Base-by-base conservation (phyloP, 2,329 filamentous ascomycete species). In the Cephalotrichum gorgonifer region DNA sequence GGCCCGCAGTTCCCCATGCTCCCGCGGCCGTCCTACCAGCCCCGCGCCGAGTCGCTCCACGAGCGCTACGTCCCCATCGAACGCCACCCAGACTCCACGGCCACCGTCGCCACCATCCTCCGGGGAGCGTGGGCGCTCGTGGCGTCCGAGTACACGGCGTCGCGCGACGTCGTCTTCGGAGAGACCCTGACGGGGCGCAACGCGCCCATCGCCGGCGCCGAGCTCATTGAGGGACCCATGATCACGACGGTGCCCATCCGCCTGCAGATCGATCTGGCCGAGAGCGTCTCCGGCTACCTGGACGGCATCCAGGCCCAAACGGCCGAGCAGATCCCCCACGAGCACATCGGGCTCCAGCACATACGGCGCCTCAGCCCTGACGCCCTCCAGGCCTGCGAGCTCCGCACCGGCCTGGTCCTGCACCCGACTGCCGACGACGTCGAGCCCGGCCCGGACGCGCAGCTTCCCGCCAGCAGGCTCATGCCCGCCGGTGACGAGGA, bases 271-370 rank as follows among this genome's bases (percentile, higher is more conserved):
- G 63, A 71, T 45, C 57, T 64, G 3, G 62, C 69, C 4, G 57
- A 60, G 0, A 66, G 66, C 0, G 66, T 79, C 2, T 56, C 60
- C 0, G 69, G 78, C 43, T 83, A 75, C 53, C 64, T 86, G 3
- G 67, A 75, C 39, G 62, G 66, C 2, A 70, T 85, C 2, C 79
- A 85, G 33, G 66, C 76, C 27, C 69, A 75, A 49, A 76, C 73
- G 0, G 68, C 79, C 0, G 63, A 70, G 3, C 74, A 78, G 54
- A 82, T 85, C 6, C 75, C 79, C 0, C 75, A 84, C 57, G 78
- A 86, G 59, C 81, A 87, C 58, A 70, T 76, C 45, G 78, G 78
- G 20, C 64, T 81, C 42, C 78, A 81, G 49, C 59, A 79, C 53
- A 82, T 83, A 51, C 75, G 78, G 9, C 68, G 71, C 22, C 61